A percentile compares a stretch with the other conserved stretches of the same genome.
phyloP scores from a whole-genome alignment of 1,284 basidiomycete species.

The Melampsora americana region DNA sequence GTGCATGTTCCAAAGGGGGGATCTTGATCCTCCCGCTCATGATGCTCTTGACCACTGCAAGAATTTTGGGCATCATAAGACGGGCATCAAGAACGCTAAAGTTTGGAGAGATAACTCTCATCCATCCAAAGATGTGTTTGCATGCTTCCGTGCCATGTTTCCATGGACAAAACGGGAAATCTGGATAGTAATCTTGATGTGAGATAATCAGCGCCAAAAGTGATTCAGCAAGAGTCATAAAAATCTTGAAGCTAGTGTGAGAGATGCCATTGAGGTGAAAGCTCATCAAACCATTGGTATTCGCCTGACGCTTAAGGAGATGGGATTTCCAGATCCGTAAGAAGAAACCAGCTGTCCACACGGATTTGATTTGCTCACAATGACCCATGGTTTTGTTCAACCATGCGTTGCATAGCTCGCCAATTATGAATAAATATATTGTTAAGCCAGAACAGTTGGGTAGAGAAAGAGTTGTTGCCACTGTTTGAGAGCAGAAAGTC shows the following conservation, averaged over 20 bases:
- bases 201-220: constrained; percentile 14
- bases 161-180: constrained; percentile 17
- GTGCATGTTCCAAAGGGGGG: constrained; percentile 10
- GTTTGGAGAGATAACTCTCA: constrained; percentile 15
- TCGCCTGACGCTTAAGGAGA: neutral
- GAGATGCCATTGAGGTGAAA: constrained; percentile 8
- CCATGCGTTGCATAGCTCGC: no score
- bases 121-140: neutral
- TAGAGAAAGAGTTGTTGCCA: no score
- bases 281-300: constrained; percentile 3
- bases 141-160: constrained; percentile 31
- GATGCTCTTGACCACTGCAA: neutral
- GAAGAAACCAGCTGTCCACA: no score
- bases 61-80: no score
- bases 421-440: no score
- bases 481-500: no score
- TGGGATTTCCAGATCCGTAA: neutral
- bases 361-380: no score
- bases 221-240: constrained; percentile 7
- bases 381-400: no score
- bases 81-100: constrained; percentile 20
- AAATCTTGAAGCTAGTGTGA: constrained; percentile 15
- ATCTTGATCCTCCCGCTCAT: constrained; percentile 25
- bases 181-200: constrained; percentile 8
- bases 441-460: no score